Base-by-base conservation (phyloP, 2,329 filamentous ascomycete genomes). In the Bipolaris zeicola region DNA sequence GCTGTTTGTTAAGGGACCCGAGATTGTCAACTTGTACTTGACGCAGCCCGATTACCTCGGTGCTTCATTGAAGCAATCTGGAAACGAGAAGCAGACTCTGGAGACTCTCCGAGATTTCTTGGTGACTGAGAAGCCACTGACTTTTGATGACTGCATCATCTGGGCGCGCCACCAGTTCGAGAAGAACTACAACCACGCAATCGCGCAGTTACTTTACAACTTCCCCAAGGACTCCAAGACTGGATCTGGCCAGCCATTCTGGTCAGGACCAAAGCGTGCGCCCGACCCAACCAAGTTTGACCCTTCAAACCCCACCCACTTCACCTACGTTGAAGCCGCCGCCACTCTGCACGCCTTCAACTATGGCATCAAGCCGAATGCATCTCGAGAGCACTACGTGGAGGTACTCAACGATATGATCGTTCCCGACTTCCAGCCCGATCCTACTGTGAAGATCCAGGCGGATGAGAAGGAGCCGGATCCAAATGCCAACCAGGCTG, bases 331-430 rank as follows among this genome's bases (percentile, higher is more conserved):
- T 52, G 86, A 96, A 60, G 88, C 95, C 16, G 95, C 87, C 6
- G 92, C 95, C 34, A 95, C 96, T 73, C 84, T 99, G 24, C 95
- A 97, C 69, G 95, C 94, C 0, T 99, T 95, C 85, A 99, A 99
- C 81, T 99, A 96, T 78, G 90, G 91, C 58, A 97, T 99, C 77
- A 94, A 96, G 71, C 87, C 89, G n/a, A 91, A 90, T 58, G 82
- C 85, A 52, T 86, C 87, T 60, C 88, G 87, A 72, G 82, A 84
- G 7, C 85, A 92, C 62, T 96, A 96, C 74, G 71, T 87, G 44
- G 89, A 89, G 65, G 89, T 96, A 33, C 79, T 98, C 48, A 90
- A 96, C 59, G 89, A 93, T 68, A 92, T 97, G 84, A 96, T 98
- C 64, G 88, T 99, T 54, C 93, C 95, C 2, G 95, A 99, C 74